A percentile compares a stretch with the other conserved stretches of the same genome.
Evolutionary conservation across 2,329 filamentous ascomycete species (phyloP).

Genomic region (Nothomitra cinnamomea): DNA sequence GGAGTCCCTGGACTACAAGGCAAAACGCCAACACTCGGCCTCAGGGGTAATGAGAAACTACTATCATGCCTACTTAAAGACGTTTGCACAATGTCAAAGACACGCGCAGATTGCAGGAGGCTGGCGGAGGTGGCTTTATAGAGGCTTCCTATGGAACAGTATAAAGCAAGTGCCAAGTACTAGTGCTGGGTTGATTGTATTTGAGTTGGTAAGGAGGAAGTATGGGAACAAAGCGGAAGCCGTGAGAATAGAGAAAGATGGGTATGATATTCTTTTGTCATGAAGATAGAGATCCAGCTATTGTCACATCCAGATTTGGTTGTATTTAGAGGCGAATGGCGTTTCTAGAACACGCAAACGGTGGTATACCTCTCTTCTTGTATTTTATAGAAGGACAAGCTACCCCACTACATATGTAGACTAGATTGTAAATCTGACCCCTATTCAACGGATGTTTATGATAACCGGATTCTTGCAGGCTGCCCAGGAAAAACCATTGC

Average conservation of each 20-base stretch:
- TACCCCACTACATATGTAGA: too few species aligned
- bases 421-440: too few species aligned
- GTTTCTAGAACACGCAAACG: not conserved
- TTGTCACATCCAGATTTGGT: not conserved
- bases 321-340: not conserved
- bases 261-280: slow-evolving; percentile 51
- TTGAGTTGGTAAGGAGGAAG: slow-evolving; percentile 57
- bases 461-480: too few species aligned
- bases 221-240: slow-evolving; percentile 47
- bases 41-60: slow-evolving; percentile 43
- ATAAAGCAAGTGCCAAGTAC: slow-evolving; percentile 61
- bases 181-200: slow-evolving; percentile 60
- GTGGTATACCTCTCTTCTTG: too few species aligned
- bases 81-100: slow-evolving; percentile 40
- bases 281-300: slow-evolving; percentile 14
- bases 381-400: too few species aligned
- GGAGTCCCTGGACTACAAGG: slow-evolving; percentile 50
- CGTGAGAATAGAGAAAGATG: slow-evolving; percentile 48
- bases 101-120: slow-evolving; percentile 42
- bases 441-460: too few species aligned
- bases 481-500: too few species aligned
- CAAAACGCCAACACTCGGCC: slow-evolving; percentile 27
- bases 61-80: slow-evolving; percentile 54
- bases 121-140: slow-evolving; percentile 47
- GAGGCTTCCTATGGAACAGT: slow-evolving; percentile 55